Percentiles rank a stretch among this genome's conserved stretches.
phyloP scores from a whole-genome alignment of 2,329 filamentous ascomycete species.

The Pestalotiopsis sp. region DNA sequence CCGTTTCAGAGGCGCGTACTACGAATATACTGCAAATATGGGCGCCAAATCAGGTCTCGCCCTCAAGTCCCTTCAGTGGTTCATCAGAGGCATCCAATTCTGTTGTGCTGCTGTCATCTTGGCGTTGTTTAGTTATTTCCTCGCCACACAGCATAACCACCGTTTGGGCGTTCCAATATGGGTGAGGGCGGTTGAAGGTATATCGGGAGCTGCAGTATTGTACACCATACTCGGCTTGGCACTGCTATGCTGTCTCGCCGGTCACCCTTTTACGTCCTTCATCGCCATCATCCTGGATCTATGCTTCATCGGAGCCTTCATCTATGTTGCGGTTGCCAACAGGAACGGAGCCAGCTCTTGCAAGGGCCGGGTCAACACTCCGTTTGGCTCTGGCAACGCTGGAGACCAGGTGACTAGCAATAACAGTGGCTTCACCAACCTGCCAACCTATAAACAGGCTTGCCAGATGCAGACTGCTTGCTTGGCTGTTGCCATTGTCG shows the following conservation, averaged over 20 bases:
- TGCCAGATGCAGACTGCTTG: conserved; percentile 77
- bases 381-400: conserved; percentile 66
- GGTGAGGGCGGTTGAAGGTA: conserved; percentile 74
- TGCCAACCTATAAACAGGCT: conserved; percentile 52
- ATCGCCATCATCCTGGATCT: conserved; percentile 77
- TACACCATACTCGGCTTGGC: conserved; percentile 76
- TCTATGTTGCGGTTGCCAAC: conserved; percentile 79
- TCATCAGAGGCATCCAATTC: conserved; percentile 75
- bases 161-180: conserved; percentile 62
- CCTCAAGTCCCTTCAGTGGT: conserved; percentile 70
- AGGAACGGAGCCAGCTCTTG: conserved; percentile 70
- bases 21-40: conserved; percentile 45
- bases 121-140: conserved; percentile 82
- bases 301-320: conserved; percentile 74
- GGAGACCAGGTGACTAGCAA: conserved; percentile 47
- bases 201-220: conserved; percentile 72
- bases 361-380: conserved; percentile 59
- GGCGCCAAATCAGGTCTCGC: conserved; percentile 57
- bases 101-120: conserved; percentile 73
- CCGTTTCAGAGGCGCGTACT: neutral
- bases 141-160: conserved; percentile 71
- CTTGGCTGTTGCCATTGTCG: conserved; percentile 78
- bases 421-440: conserved; percentile 48
- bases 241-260: conserved; percentile 78
- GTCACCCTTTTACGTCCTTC: conserved; percentile 71